Evolutionary conservation across 352 stramenopile species (phyloP).

Genomic region (Phytophthora sp.): DNA sequence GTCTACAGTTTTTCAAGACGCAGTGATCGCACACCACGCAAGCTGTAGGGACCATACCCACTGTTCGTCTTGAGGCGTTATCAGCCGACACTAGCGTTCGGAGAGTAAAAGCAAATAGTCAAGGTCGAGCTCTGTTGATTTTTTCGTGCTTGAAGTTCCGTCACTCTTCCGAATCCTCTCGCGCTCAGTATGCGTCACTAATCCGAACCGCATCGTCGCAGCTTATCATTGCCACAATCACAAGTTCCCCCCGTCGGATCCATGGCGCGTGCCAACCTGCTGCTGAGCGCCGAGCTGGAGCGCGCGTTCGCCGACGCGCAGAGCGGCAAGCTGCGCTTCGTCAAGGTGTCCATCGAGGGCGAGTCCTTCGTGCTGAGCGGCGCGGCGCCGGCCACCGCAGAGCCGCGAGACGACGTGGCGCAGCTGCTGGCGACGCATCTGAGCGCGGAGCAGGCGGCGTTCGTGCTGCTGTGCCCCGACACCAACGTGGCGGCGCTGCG

Average conservation of each 20-base stretch:
- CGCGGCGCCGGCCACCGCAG: slow-evolving; percentile 41
- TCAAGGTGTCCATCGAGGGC: slow-evolving; percentile 67
- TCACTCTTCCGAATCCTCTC: too few relatives aligned
- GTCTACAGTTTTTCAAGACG: slow-evolving; percentile 49
- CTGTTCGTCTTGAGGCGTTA: slow-evolving; percentile 25
- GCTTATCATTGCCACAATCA: slow-evolving; percentile 17
- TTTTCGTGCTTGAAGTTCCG: too few relatives aligned
- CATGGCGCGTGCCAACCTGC: slow-evolving; percentile 74
- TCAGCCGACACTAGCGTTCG: slow-evolving; percentile 13
- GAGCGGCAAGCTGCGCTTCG: slow-evolving; percentile 67
- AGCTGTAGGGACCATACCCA: slow-evolving; percentile 27
- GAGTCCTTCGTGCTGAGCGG: slow-evolving; percentile 69
- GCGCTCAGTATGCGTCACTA: too few relatives aligned
- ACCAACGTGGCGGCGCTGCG: slow-evolving; percentile 71
- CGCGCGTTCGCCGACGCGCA: slow-evolving; percentile 76
- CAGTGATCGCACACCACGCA: slow-evolving; percentile 23
- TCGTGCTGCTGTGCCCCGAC: slow-evolving; percentile 81
- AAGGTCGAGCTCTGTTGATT: too few relatives aligned
- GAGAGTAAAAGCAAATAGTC: slow-evolving; percentile 25
- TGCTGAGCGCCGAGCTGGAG: slow-evolving; percentile 68
- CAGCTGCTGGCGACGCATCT: slow-evolving; percentile 37
- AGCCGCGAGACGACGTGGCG: slow-evolving; percentile 51
- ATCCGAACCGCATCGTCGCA: too few relatives aligned
- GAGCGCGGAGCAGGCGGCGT: slow-evolving; percentile 52
- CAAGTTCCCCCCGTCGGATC: slow-evolving; percentile 4